A percentile compares a stretch with the other conserved stretches of the same genome.
These are phyloP conservation scores for Parafenestella ontariensis DNA, from an alignment of 2,329 filamentous ascomycete species.

Conservation along the genomic window DNA sequence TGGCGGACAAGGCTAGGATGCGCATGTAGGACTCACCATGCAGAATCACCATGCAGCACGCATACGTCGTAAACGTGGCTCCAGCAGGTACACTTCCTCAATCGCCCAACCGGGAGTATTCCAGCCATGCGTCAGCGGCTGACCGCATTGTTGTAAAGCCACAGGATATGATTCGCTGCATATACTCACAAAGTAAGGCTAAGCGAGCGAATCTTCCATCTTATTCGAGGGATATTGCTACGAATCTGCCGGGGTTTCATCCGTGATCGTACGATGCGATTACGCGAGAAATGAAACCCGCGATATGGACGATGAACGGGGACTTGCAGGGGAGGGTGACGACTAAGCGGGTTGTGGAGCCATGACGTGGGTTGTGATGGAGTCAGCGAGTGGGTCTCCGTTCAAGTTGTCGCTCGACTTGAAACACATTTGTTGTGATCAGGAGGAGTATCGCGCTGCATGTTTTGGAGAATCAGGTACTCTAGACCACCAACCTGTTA, in stretches of 20 bases:
- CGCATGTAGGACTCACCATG: not conserved
- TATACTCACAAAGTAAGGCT: not conserved
- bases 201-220: conserved; percentile 3
- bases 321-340: not conserved
- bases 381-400: not conserved
- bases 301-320: not conserved
- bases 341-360: not conserved
- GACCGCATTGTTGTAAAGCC: conserved; percentile 3
- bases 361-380: not conserved
- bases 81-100: conserved; percentile 21
- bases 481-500: not conserved
- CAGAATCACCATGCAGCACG: conserved; percentile 5
- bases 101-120: conserved; percentile 41
- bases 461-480: not conserved
- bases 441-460: conserved; percentile 15
- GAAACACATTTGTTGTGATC: conserved; percentile 24
- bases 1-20: not conserved
- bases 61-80: conserved; percentile 31
- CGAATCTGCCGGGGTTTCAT: not conserved
- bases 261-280: conserved; percentile 6
- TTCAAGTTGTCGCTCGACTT: conserved; percentile 1
- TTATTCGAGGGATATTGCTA: conserved; percentile 8
- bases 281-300: not conserved
- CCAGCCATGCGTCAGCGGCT: conserved; percentile 32
- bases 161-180: conserved; percentile 7